Conservation (phyloP, 2,329 filamentous ascomycete species). For the Leptographium wingfieldii region DNA sequence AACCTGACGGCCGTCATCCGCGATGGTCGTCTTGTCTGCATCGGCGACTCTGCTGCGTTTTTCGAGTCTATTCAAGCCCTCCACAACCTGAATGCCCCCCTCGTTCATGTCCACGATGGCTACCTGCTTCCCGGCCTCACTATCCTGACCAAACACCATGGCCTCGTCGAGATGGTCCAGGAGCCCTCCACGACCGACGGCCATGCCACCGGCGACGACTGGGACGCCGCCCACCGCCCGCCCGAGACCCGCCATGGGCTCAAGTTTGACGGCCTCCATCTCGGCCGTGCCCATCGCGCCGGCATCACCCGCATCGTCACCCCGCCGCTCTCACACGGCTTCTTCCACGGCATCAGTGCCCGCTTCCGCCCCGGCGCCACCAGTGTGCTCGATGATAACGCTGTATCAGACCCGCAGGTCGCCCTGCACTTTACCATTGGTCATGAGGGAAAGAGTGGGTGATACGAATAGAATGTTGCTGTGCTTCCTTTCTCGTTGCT, state of each 20-base stretch:
- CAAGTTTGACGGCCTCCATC: constrained; percentile 26
- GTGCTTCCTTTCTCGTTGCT: not conserved
- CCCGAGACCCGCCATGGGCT: constrained; percentile 28
- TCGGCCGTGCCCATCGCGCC: constrained; percentile 27
- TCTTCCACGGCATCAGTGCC: constrained; percentile 21
- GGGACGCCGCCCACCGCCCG: constrained; percentile 19
- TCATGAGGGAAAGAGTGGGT: constrained; percentile 1
- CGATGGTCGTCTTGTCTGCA: constrained; percentile 27
- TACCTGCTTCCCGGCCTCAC: constrained; percentile 35
- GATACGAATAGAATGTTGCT: no score
- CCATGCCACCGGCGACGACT: constrained; percentile 16
- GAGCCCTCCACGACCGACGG: constrained; percentile 36
- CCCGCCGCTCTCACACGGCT: constrained; percentile 18
- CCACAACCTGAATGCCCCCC: constrained; percentile 10
- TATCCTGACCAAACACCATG: constrained; percentile 33
- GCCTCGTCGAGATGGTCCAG: constrained; percentile 34
- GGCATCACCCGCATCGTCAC: constrained; percentile 31
- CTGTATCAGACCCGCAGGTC: not conserved
- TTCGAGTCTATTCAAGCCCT: not conserved
- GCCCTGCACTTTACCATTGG: constrained; percentile 3
- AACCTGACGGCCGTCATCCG: constrained; percentile 27
- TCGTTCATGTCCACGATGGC: constrained; percentile 29
- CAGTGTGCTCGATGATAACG: constrained; percentile 6
- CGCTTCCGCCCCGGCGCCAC: constrained; percentile 16
- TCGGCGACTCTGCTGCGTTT: constrained; percentile 13